These are phyloP conservation scores for Fusarium coffeatum DNA, from an alignment of 2,329 filamentous ascomycete species.

Conservation along the genomic window DNA sequence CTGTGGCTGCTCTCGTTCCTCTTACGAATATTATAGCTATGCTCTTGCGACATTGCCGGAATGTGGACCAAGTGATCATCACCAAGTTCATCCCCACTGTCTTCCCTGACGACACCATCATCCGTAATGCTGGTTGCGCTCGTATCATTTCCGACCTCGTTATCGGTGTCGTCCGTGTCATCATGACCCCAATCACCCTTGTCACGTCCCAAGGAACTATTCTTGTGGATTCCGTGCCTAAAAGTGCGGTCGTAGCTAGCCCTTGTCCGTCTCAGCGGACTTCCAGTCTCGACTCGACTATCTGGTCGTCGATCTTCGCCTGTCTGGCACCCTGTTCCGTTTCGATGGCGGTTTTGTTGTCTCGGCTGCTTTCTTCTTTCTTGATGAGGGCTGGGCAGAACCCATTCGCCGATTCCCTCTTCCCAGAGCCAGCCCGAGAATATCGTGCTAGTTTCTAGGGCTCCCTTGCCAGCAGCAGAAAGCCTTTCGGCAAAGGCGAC, in stretches of 20 bases:
- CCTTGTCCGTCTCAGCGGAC: slow-evolving; percentile 18
- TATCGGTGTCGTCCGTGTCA: slow-evolving; percentile 15
- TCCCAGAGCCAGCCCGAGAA: slow-evolving; percentile 56
- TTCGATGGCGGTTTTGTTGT: slow-evolving; percentile 7
- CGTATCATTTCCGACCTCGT: slow-evolving; percentile 25
- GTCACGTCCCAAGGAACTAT: slow-evolving; percentile 18
- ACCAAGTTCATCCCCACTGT: slow-evolving; percentile 43
- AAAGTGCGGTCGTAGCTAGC: slow-evolving; percentile 6
- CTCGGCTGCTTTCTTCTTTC: slow-evolving; percentile 25
- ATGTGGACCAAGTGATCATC: slow-evolving; percentile 1
- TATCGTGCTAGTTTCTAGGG: slow-evolving; percentile 32
- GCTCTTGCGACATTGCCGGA: background rate
- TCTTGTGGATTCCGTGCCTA: background rate
- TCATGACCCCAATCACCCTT: slow-evolving; percentile 22
- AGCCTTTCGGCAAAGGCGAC: slow-evolving; percentile 65
- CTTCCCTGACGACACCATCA: slow-evolving; percentile 12
- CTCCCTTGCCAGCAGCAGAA: slow-evolving; percentile 18
- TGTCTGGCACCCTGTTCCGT: slow-evolving; percentile 15
- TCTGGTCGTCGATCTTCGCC: slow-evolving; percentile 25
- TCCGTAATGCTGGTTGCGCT: slow-evolving; percentile 28
- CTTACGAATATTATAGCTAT: background rate
- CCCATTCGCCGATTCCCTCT: slow-evolving; percentile 57
- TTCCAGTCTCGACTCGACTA: slow-evolving; percentile 16
- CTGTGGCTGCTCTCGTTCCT: background rate
- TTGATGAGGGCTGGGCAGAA: slow-evolving; percentile 39